Evolutionary conservation across 768 basidiomycete genomes (phyloP), one percentile per base, ranked within the genome.

Genomic region (Butyriboletus loyo): DNA sequence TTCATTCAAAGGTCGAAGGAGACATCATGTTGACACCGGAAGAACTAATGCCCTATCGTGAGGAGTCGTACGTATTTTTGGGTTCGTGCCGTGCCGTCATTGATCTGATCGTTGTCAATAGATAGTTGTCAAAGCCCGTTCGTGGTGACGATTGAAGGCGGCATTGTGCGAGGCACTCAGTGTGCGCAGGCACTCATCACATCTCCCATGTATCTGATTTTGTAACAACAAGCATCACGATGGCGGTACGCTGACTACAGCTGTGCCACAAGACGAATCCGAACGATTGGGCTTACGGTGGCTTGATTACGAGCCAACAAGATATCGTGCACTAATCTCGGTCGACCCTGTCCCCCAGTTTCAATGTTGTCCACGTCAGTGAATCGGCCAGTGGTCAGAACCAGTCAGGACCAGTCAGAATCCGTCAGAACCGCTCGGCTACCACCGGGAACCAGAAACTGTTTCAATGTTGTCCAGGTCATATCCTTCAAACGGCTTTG

Each of bases 1-100:
- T 69, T 64, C n/a, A 54, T 74, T 39, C 39, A 56, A 32, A 58
- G 72, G 24, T 52, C 73, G 22, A 43, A 64, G 42, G 64, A 70
- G 44, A 63, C 13, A 44, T 64, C 35, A 51, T 22, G 36, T 52
- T 71, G 44, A 63, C 63, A 1, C 44, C 46, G 1, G 66, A 66
- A 46, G 66, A 72, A 19, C n/a, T n/a, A n/a, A 46, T 61, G n/a
- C 36, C 50, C 19, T 59, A 60, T 52, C 63, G 71, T 11, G 63
- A 63, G 24, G 59, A 65, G 22, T 65, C 61, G 59, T 72, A 24
- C 32, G 64, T 50, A 42, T 41, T 7, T 36, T 27, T 14, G 4
- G 14, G 22, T 41, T 28, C 8, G 19, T 8, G 22, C 19, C 8
- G 15, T 49, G 6, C 8, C 4, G 1, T 43, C 30, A 10, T 40